A percentile compares a stretch with the other conserved stretches of the same genome.
These are phyloP conservation scores for Rhodamnia rubescens DNA, from an alignment of 345 rosid genomes.

Conservation along the genomic window DNA sequence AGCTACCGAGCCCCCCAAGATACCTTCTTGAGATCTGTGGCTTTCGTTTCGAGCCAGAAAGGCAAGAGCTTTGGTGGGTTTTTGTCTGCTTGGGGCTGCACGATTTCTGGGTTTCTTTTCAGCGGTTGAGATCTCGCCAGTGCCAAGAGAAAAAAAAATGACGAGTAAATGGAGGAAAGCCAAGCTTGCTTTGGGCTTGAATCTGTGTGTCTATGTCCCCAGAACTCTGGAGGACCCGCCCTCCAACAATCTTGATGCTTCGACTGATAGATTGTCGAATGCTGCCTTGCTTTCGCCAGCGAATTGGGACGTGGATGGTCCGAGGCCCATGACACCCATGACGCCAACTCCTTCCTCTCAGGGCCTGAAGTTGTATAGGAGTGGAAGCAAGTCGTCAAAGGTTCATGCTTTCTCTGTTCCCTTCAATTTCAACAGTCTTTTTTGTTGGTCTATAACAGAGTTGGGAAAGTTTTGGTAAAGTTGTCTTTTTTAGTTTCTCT, in stretches of 20 bases:
- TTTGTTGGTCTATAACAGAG: not conserved
- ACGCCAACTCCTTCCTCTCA: constrained; percentile 76
- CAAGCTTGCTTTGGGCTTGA: constrained; percentile 62
- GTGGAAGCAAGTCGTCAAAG: constrained; percentile 78
- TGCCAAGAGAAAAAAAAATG: constrained; percentile 26
- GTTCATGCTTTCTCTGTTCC: constrained; percentile 23
- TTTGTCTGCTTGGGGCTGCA: not conserved
- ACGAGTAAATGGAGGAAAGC: constrained; percentile 80
- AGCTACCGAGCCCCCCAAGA: not conserved
- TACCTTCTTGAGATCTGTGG: not conserved
- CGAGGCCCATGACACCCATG: constrained; percentile 77
- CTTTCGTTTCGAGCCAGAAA: not conserved
- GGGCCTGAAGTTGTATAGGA: constrained; percentile 51
- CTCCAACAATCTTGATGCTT: constrained; percentile 10
- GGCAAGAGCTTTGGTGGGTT: constrained; percentile 1
- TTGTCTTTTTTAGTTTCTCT: not conserved
- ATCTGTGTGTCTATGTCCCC: constrained; percentile 66
- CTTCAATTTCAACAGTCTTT: not conserved
- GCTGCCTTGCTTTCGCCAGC: constrained; percentile 76
- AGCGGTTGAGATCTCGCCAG: not conserved
- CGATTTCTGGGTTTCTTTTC: not conserved
- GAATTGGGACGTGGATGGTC: constrained; percentile 20
- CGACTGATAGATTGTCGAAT: constrained; percentile 63
- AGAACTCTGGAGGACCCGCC: constrained; percentile 43
- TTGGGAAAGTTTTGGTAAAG: not conserved